phyloP scores from a whole-genome alignment of 306 rosid species.

The Senna tora region DNA sequence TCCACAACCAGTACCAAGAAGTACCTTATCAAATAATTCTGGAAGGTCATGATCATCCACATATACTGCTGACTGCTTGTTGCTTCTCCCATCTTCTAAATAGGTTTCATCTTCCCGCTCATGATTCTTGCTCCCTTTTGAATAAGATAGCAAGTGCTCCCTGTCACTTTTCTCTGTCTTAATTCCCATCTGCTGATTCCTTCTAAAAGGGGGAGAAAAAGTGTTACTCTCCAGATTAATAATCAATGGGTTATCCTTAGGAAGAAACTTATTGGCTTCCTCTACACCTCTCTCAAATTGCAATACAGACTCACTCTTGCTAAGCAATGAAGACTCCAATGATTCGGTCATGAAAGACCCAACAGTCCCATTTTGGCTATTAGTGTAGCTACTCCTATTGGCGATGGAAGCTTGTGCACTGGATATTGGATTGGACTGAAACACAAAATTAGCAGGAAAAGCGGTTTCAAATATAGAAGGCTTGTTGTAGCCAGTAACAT shows the following conservation, averaged over 20 bases:
- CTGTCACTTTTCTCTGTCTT: constrained; percentile 44
- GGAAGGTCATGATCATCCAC: constrained; percentile 56
- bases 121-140: constrained; percentile 55
- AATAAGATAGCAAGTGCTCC: constrained; percentile 36
- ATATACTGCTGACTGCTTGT: constrained; percentile 60
- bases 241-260: constrained; percentile 47
- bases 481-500: constrained; percentile 40
- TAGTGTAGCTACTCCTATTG: constrained; percentile 7
- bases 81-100: constrained; percentile 56
- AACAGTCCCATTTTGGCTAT: constrained; percentile 28
- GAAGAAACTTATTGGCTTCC: constrained; percentile 70
- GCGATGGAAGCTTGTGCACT: constrained; percentile 33
- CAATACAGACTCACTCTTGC: constrained; percentile 54
- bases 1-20: constrained; percentile 37
- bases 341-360: constrained; percentile 40
- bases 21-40: constrained; percentile 60
- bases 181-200: constrained; percentile 31
- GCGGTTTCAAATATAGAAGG: constrained; percentile 44
- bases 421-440: constrained; percentile 46
- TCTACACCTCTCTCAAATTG: constrained; percentile 67
- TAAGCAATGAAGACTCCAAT: constrained; percentile 35
- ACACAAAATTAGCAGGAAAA: constrained; percentile 51
- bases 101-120: constrained; percentile 51
- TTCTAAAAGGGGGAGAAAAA: constrained; percentile 26
- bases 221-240: constrained; percentile 39